Conservation (phyloP, 495 filamentous ascomycete genomes). For the Aspergillus taichungensis region DNA sequence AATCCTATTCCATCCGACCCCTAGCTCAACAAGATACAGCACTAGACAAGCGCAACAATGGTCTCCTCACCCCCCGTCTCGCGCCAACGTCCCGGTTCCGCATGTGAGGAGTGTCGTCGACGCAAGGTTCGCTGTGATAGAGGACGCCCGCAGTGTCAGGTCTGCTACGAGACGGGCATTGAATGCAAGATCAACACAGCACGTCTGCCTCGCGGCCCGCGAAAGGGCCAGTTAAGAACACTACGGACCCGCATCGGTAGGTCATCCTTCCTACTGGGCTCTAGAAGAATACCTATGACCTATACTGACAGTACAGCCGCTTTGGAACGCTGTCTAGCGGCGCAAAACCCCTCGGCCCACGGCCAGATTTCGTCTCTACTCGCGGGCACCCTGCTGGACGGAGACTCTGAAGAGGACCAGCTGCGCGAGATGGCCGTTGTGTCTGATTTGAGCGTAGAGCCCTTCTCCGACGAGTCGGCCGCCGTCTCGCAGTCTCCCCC, state of each 20-base stretch:
- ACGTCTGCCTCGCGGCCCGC: constrained; percentile 40
- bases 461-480: constrained; percentile 1
- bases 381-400: constrained; percentile 8
- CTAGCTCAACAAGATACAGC: background rate
- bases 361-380: constrained; percentile 9
- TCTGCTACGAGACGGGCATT: constrained; percentile 40
- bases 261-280: background rate
- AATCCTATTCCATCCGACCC: background rate
- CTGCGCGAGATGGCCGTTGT: constrained; percentile 1
- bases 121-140: constrained; percentile 43
- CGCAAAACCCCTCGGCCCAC: constrained; percentile 13
- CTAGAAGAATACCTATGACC: background rate
- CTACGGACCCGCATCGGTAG: constrained; percentile 39
- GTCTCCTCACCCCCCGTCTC: constrained; percentile 7
- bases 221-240: constrained; percentile 45
- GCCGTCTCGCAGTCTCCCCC: constrained; percentile 5
- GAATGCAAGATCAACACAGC: constrained; percentile 39
- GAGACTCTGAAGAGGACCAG: constrained; percentile 13
- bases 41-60: constrained; percentile 1
- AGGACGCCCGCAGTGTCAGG: constrained; percentile 40
- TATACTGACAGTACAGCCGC: constrained; percentile 7
- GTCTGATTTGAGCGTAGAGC: background rate
- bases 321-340: constrained; percentile 17
- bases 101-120: constrained; percentile 36
- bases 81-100: constrained; percentile 15